These are phyloP conservation scores for Didymella exigua DNA, from an alignment of 2,329 filamentous ascomycete species.

Conservation along the genomic window DNA sequence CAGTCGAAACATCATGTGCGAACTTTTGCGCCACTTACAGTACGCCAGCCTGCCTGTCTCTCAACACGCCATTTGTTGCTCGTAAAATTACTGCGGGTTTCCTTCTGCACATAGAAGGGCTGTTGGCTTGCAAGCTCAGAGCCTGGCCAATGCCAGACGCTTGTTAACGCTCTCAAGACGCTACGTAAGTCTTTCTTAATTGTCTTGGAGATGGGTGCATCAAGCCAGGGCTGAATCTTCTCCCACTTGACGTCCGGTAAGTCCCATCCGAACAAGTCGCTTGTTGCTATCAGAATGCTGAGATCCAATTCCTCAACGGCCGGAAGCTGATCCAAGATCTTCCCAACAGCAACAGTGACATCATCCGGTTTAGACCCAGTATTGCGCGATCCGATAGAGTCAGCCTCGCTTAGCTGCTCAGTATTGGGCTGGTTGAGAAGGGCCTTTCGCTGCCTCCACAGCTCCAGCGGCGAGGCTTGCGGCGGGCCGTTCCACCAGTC, in stretches of 20 bases:
- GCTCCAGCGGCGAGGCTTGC: slow-evolving; percentile 2
- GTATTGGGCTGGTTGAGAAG: slow-evolving; percentile 15
- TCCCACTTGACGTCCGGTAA: slow-evolving; percentile 35
- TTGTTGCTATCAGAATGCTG: slow-evolving; percentile 29
- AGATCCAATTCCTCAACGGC: slow-evolving; percentile 33
- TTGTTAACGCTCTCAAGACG: slow-evolving; percentile 26
- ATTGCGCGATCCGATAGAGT: not conserved
- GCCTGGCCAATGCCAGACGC: slow-evolving; percentile 12
- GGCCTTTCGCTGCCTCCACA: slow-evolving; percentile 13
- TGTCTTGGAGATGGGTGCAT: slow-evolving; percentile 20
- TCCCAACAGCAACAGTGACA: slow-evolving; percentile 26
- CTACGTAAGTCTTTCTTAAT: slow-evolving; percentile 18
- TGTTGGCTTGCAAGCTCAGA: slow-evolving; percentile 8
- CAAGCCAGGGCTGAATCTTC: slow-evolving; percentile 35
- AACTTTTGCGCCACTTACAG: slow-evolving; percentile 17
- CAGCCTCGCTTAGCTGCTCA: slow-evolving; percentile 1
- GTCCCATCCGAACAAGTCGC: slow-evolving; percentile 33
- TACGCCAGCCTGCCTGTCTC: slow-evolving; percentile 25
- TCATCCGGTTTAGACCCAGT: slow-evolving; percentile 19
- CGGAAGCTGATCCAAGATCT: slow-evolving; percentile 32
- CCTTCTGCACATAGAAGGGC: slow-evolving; percentile 32
- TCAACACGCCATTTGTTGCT: slow-evolving; percentile 21
- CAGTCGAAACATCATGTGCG: not conserved
- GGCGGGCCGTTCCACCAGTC: slow-evolving; percentile 29
- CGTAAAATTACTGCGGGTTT: slow-evolving; percentile 16